phyloP scores from a whole-genome alignment of 2,329 filamentous ascomycete species.

The Xylariaceae sp. region DNA sequence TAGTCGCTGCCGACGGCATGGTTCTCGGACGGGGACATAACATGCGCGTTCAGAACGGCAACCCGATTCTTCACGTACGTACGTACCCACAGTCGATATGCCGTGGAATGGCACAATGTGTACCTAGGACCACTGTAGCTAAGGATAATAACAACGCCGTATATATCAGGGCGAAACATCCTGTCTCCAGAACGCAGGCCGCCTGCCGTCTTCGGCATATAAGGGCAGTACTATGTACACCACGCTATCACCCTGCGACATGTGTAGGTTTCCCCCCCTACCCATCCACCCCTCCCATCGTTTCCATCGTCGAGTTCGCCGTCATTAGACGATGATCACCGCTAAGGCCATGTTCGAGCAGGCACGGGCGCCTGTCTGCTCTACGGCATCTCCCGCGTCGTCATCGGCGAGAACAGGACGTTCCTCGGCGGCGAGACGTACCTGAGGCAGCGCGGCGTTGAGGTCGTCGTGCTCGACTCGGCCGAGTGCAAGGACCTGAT shows the following conservation, averaged over 20 bases:
- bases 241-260: conserved; percentile 77
- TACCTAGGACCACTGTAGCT: background rate
- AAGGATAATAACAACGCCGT: background rate
- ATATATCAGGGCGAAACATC: conserved; percentile 69
- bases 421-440: conserved; percentile 75
- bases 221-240: conserved; percentile 81
- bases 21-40: conserved; percentile 75
- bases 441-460: conserved; percentile 67
- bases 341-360: conserved; percentile 12
- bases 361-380: conserved; percentile 73
- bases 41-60: conserved; percentile 72
- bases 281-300: background rate
- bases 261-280: conserved; percentile 55
- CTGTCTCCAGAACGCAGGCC: conserved; percentile 73
- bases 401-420: conserved; percentile 77
- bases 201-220: conserved; percentile 70
- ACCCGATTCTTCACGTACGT: conserved; percentile 71
- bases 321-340: background rate
- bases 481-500: conserved; percentile 69
- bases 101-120: background rate
- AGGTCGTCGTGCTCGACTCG: conserved; percentile 72
- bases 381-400: conserved; percentile 73
- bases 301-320: background rate
- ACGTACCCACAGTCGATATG: background rate
- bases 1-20: conserved; percentile 70